These are phyloP conservation scores for Panaeolus cyanescens DNA, from an alignment of 768 basidiomycete species.

Conservation along the genomic window DNA sequence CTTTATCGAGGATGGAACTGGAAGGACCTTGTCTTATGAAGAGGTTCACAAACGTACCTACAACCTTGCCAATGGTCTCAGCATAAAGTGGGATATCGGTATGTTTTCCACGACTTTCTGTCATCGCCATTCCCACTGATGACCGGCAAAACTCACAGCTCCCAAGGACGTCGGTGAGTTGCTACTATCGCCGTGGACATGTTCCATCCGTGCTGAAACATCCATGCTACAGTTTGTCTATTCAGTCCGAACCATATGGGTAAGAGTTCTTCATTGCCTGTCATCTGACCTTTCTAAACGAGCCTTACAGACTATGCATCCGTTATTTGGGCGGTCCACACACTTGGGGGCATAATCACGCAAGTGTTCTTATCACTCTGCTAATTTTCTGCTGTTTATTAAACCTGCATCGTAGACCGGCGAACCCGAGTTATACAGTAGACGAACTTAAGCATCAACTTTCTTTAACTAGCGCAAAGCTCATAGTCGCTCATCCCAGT, in stretches of 20 bases:
- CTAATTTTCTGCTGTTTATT: conserved; percentile 1
- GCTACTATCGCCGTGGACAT: conserved; percentile 4
- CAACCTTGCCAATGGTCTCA: conserved; percentile 56
- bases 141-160: conserved; percentile 30
- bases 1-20: conserved; percentile 61
- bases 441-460: conserved; percentile 65
- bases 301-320: conserved; percentile 49
- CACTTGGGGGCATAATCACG: conserved; percentile 61
- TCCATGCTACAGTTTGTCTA: conserved; percentile 48
- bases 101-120: conserved; percentile 8
- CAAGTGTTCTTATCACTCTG: conserved; percentile 26
- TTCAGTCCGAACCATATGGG: conserved; percentile 68
- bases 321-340: conserved; percentile 61
- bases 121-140: conserved; percentile 2
- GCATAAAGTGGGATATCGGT: conserved; percentile 51
- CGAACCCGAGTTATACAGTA: conserved; percentile 60
- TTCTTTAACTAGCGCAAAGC: conserved; percentile 41
- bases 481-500: conserved; percentile 51
- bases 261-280: conserved; percentile 26
- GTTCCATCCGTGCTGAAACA: not conserved
- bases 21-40: conserved; percentile 40
- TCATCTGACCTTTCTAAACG: not conserved
- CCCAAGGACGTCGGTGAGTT: conserved; percentile 53
- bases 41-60: conserved; percentile 48
- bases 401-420: conserved; percentile 43